Base-by-base conservation (phyloP, 306 rosid species). In the Cicer pinnatifidum region DNA sequence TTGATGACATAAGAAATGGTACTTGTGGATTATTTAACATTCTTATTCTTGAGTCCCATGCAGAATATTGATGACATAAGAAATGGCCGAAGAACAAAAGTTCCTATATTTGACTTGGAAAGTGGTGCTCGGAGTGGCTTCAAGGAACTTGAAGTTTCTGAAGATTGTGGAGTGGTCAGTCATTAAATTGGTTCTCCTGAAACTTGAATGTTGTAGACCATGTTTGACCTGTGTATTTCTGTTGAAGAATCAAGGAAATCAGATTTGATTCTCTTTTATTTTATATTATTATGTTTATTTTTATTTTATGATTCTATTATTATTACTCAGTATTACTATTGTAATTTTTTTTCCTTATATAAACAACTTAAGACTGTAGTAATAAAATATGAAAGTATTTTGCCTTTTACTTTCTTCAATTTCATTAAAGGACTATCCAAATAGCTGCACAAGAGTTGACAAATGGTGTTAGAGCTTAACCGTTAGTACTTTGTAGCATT, bases 91-190 rank as follows among this genome's bases (percentile, higher is more conserved):
- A 87, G 89, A 87, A 91, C 99, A 82, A 90, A 88, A 86, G 93
- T 90, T 64, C 99, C 99, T 44, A 68, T 88, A 67, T 94, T 94
- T 87, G 96, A 94, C 86, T 59, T 94, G 89, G 99, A 94, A 87
- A 86, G 86, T 68, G 97, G 99, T 84, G 96, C 86, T 57, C 92
- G 93, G 70, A 91, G 88, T 88, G 91, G 96, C 73, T 87, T 91
- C 80, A 94, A 91, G 90, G 97, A 94, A 52, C 97, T 91, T 75
- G 89, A 88, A 82, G 99, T 94, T 83, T 94, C 99, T 52, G 97
- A 94, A 87, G 99, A 94, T 81, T 94, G 96, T 87, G 99, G 99
- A 82, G 99, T 87, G 97, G 99, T 94, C 73, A 72, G 96, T 88
- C 81, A 80, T 73, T 51, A 65, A 67, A 82, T 38, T 52, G 52